Evolutionary conservation across 169 alveolate genomes (phyloP), one percentile per base, ranked within the genome.

Genomic region (Babesia gibsoni): DNA sequence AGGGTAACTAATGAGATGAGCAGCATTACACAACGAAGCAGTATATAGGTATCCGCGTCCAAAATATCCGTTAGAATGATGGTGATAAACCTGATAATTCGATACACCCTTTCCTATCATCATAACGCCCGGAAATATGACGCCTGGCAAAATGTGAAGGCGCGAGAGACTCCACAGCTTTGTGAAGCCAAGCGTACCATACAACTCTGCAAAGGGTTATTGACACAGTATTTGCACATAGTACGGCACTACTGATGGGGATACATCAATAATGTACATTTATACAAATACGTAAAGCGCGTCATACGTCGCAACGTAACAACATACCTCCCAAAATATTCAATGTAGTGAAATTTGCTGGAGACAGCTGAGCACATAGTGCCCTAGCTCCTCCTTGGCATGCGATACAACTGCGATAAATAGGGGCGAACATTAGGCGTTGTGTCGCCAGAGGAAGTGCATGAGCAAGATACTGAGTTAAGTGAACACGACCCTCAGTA

Each of bases 1-100:
- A 3, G 88, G 88, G 57, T 79, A 79, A 35, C 69, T 58, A 57
- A 79, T 68, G 39, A 79, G 48, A 33, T 77, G 85, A 35, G 85
- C 58, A 27, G 57, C 22, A 5, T 22, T 52, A 48, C 80, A 77
- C 18, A 67, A 39, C 49, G 67, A 18, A 4, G 43, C 52, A 4
- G 80, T 53, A 7, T 50, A 54, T 33, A 66, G 8, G 42, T 77
- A 77, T 27, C 67, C 53, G 27, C 37, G 52, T 2, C 41, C 29
- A n/a, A 59, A 77, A 9, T 42, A 22, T 1, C 41, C 50, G 23
- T 67, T 77, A 20, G 59, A 46, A 22, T 37, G 32, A 25, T 58
- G 41, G 30, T 52, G 52, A 4, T 65, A 22, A 29, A 37, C 20
- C 0, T 52, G 30, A 9, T 50, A 12, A n/a, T 64, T 52, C 12